phyloP scores from a whole-genome alignment of 805 yeast species.

The Ogataea parapolymorpha region DNA sequence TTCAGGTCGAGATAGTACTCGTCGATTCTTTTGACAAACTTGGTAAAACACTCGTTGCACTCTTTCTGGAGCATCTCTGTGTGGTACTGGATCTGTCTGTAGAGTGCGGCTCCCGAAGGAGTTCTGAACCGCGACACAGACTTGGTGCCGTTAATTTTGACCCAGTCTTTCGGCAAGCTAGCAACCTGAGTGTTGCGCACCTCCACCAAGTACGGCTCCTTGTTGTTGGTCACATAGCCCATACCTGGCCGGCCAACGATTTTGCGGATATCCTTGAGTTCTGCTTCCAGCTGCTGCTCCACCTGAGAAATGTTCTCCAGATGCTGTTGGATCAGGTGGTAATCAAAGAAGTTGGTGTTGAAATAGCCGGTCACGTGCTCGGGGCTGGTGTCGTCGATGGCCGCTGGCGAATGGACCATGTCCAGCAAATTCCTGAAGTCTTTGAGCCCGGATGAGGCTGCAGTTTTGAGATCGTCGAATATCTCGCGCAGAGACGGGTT shows the following conservation, averaged over 20 bases:
- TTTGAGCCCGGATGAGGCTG: slow-evolving; percentile 14
- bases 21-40: slow-evolving; percentile 40
- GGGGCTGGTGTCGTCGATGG: slow-evolving; percentile 48
- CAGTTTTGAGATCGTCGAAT: slow-evolving; percentile 16
- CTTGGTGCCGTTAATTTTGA: slow-evolving; percentile 67
- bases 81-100: slow-evolving; percentile 55
- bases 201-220: slow-evolving; percentile 74
- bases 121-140: slow-evolving; percentile 71
- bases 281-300: slow-evolving; percentile 47
- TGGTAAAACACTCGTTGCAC: slow-evolving; percentile 45
- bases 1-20: slow-evolving; percentile 37
- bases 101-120: slow-evolving; percentile 49
- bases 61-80: slow-evolving; percentile 48
- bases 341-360: slow-evolving; percentile 40
- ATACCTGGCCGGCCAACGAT: slow-evolving; percentile 55
- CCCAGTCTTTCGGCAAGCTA: slow-evolving; percentile 70
- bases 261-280: slow-evolving; percentile 45
- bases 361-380: slow-evolving; percentile 37
- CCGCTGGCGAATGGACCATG: slow-evolving; percentile 52
- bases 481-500: slow-evolving; percentile 22
- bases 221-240: slow-evolving; percentile 52
- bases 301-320: slow-evolving; percentile 43
- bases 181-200: slow-evolving; percentile 58
- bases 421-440: slow-evolving; percentile 36
- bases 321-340: slow-evolving; percentile 32